These are phyloP conservation scores for Passiflora organensis DNA, from an alignment of 345 rosid species.

Conservation along the genomic window DNA sequence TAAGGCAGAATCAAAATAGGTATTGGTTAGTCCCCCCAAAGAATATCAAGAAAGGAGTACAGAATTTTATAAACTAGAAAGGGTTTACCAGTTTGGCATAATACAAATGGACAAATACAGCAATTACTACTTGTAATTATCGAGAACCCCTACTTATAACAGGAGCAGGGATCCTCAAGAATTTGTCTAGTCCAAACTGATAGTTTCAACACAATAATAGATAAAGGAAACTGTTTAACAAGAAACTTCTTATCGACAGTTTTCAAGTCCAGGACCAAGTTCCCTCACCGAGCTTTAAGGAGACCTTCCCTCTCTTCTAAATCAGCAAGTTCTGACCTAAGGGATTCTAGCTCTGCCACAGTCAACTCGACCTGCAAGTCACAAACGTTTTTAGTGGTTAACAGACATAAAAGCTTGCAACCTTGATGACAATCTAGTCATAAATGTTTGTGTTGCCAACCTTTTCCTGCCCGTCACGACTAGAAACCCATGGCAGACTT, in stretches of 20 bases:
- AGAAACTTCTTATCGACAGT: constrained; percentile 1
- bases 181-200: too few species aligned
- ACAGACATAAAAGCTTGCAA: constrained; percentile 3
- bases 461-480: constrained; percentile 64
- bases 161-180: too few species aligned
- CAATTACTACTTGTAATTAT: too few species aligned
- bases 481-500: constrained; percentile 70
- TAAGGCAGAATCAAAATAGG: too few species aligned
- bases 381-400: constrained; percentile 10
- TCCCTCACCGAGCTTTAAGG: constrained; percentile 81
- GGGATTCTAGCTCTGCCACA: constrained; percentile 70
- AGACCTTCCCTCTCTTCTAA: constrained; percentile 87
- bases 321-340: constrained; percentile 69
- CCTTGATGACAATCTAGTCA: constrained; percentile 6
- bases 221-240: background rate
- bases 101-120: too few species aligned
- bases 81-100: too few species aligned
- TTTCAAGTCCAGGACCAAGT: constrained; percentile 13
- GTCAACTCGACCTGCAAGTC: constrained; percentile 59
- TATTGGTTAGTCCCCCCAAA: too few species aligned
- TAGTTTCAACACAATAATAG: background rate
- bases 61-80: too few species aligned
- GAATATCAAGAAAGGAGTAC: too few species aligned
- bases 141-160: too few species aligned
- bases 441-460: constrained; percentile 28